Evolutionary conservation across 1,139 yeast genomes (phyloP), one percentile per base, ranked within the genome.

Genomic region (Blastobotrys raffinosifermentans): DNA sequence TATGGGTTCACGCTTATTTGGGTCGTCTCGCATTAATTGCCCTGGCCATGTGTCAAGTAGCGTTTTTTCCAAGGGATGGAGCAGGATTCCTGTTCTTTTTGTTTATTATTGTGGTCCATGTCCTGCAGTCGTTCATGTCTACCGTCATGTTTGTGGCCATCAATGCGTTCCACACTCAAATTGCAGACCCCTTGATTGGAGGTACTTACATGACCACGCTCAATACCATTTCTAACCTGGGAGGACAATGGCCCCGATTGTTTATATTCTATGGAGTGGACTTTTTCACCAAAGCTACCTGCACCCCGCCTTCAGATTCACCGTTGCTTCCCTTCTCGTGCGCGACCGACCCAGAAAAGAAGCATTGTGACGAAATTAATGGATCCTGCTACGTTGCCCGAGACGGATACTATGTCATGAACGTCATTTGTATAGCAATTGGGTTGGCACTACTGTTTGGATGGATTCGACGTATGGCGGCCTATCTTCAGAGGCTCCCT

Each of bases 151-250:
- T 93, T 64, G 97, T 91, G 19, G 83, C 95, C 3, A 77, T 91
- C 39, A 82, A 89, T 55, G 94, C 97, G 0, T 93, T 91, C 67
- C 96, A 89, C 60, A 89, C 96, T 3, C 80, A 81, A 52, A 84
- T 93, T 38, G 96, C 98, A 2, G 98, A 91, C 58, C 97, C 98
- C 0, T 63, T 78, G 10, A 85, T 91, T 51, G 99, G 98, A 13
- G 98, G 98, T 1, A 93, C 99, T 0, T 91, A 91, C 60, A 91
- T 93, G 97, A 91, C 98, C 0, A 80, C 95, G 1, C 67, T 91
- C 40, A 93, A 93, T 61, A 91, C 99, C 0, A 68, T 91, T 35
- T 80, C 94, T 25, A 91, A 91, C 55, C 72, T 89, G 41, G 99
- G 99, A 23, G 99, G 98, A 4, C 93, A 94, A 19, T 93, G 98